A percentile compares a stretch with the other conserved stretches of the same genome.
Conservation (phyloP, 176 grass and related monocot genomes). For the Microstegium vimineum region DNA sequence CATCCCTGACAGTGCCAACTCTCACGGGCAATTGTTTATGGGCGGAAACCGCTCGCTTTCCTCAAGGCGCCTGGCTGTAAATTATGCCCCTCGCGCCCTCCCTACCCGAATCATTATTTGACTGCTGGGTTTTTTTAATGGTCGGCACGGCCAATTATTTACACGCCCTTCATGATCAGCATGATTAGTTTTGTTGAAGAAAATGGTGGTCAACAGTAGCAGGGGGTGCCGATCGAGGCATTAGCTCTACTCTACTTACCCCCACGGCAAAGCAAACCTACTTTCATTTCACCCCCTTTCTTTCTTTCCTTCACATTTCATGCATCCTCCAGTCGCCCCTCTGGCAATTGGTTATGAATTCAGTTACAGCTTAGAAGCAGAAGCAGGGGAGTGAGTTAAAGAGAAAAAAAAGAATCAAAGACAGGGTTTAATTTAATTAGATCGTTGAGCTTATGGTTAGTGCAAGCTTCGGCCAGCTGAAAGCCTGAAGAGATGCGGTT, state of each 20-base stretch:
- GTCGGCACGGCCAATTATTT: slow-evolving; percentile 57
- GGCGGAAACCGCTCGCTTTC: slow-evolving; percentile 34
- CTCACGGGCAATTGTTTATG: slow-evolving; percentile 49
- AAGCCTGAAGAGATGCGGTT: slow-evolving; percentile 40
- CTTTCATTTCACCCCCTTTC: slow-evolving; percentile 19
- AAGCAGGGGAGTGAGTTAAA: not conserved
- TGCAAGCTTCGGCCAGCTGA: not conserved
- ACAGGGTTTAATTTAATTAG: no score
- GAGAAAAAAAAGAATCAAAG: not conserved
- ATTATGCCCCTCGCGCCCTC: slow-evolving; percentile 35
- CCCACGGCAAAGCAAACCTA: slow-evolving; percentile 42
- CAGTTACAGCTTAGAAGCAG: not conserved
- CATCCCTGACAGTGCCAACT: slow-evolving; percentile 68
- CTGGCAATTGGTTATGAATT: not conserved
- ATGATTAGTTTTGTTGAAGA: slow-evolving; percentile 58
- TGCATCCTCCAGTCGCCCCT: not conserved
- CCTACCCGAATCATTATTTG: slow-evolving; percentile 54
- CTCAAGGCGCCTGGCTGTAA: slow-evolving; percentile 58
- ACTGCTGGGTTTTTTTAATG: slow-evolving; percentile 47
- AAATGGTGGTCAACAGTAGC: slow-evolving; percentile 54
- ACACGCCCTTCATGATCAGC: slow-evolving; percentile 50
- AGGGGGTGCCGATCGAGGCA: slow-evolving; percentile 38
- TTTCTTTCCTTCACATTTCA: not conserved
- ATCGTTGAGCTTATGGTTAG: slow-evolving; percentile 24
- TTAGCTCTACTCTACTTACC: slow-evolving; percentile 19